Evolutionary conservation across 805 yeast species (phyloP).

Genomic region (Barnettozyma sucrosica): DNA sequence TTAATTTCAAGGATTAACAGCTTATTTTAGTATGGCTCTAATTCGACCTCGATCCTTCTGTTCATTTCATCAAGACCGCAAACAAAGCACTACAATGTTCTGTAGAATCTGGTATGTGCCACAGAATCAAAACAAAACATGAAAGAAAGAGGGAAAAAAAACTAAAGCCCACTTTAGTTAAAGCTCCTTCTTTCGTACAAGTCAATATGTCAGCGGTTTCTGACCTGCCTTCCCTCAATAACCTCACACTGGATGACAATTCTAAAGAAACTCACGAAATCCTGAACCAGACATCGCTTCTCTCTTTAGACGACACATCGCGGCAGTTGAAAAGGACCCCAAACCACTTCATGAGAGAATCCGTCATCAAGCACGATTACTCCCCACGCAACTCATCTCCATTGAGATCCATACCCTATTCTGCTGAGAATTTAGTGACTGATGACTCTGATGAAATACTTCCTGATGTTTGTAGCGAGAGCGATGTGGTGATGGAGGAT

Average conservation of each 20-base stretch:
- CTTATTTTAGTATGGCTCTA: too few relatives aligned
- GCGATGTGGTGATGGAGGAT: slow-evolving; percentile 9
- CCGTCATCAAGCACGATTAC: slow-evolving; percentile 7
- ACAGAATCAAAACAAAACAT: background rate
- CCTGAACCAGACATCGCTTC: background rate
- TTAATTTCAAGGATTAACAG: too few relatives aligned
- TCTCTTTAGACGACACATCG: slow-evolving; percentile 1
- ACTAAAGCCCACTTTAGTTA: background rate
- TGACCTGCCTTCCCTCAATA: background rate
- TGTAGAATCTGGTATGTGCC: background rate
- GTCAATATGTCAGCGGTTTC: background rate
- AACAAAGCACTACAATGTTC: too few relatives aligned
- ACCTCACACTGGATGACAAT: background rate
- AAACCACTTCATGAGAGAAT: slow-evolving; percentile 4
- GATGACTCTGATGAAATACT: slow-evolving; percentile 1
- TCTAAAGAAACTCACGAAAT: background rate
- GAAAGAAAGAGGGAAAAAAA: too few relatives aligned
- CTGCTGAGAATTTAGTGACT: background rate
- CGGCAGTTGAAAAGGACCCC: background rate
- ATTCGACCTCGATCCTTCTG: too few relatives aligned
- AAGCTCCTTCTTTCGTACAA: background rate
- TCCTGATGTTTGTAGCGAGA: slow-evolving; percentile 4
- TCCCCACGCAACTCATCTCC: slow-evolving; percentile 21
- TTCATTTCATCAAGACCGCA: too few relatives aligned
- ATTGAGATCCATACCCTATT: slow-evolving; percentile 2